Conservation (phyloP, 495 filamentous ascomycete genomes). For the Rhypophila decipiens region DNA sequence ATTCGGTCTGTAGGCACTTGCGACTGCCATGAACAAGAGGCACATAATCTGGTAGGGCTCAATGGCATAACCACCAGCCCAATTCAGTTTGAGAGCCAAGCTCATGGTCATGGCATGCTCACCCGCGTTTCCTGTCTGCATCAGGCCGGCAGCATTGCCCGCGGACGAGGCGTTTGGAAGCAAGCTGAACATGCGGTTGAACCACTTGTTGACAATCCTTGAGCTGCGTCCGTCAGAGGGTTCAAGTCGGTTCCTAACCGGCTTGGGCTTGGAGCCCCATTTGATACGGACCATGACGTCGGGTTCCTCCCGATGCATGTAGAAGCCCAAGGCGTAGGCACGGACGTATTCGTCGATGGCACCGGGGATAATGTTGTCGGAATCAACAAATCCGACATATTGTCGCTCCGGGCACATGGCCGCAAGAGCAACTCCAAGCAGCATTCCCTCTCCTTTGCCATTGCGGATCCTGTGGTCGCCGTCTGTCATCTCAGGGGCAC, state of each 20-base stretch:
- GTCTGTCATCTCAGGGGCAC: constrained; percentile 12
- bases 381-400: constrained; percentile 28
- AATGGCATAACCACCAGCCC: constrained; percentile 27
- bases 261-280: constrained; percentile 26
- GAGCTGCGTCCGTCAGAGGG: constrained; percentile 22
- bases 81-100: constrained; percentile 16
- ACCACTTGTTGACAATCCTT: constrained; percentile 22
- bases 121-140: constrained; percentile 26
- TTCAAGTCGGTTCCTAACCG: constrained; percentile 7
- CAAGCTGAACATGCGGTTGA: constrained; percentile 15
- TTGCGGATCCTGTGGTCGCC: constrained; percentile 11
- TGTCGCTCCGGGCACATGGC: constrained; percentile 9
- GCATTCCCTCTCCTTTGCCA: constrained; percentile 30
- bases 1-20: constrained; percentile 1
- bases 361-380: constrained; percentile 18
- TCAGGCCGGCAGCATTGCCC: neutral
- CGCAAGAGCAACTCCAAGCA: constrained; percentile 22
- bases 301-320: constrained; percentile 9
- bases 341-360: constrained; percentile 23
- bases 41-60: constrained; percentile 27
- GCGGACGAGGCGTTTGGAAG: neutral
- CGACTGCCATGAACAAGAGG: constrained; percentile 7
- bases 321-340: constrained; percentile 22
- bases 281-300: constrained; percentile 24
- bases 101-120: constrained; percentile 29